Percentiles rank a stretch among this genome's conserved stretches.
phyloP scores from a whole-genome alignment of 768 basidiomycete species.

The Mycena albidolilacea region DNA sequence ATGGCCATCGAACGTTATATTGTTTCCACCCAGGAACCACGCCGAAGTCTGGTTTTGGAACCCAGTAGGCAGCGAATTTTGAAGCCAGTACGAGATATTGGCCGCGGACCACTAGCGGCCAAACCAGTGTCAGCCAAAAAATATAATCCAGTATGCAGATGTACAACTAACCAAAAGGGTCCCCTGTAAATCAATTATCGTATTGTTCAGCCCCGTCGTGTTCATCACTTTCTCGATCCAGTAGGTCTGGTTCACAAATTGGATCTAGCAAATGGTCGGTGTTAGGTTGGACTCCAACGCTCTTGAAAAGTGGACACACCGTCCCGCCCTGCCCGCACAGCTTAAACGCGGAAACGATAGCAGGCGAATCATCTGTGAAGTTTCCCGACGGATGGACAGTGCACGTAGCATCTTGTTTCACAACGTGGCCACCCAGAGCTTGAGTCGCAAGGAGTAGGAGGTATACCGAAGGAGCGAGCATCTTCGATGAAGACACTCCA shows the following conservation, averaged over 20 bases:
- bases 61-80: slow-evolving; percentile 49
- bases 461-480: not conserved
- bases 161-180: slow-evolving; percentile 29
- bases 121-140: not conserved
- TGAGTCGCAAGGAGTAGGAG: slow-evolving; percentile 4
- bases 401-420: not conserved
- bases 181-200: slow-evolving; percentile 51
- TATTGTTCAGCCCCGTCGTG: slow-evolving; percentile 51
- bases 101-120: slow-evolving; percentile 46
- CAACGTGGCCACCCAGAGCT: not conserved
- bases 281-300: not conserved
- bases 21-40: slow-evolving; percentile 54
- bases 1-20: slow-evolving; percentile 48
- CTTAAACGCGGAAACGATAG: not conserved
- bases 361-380: not conserved
- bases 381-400: not conserved
- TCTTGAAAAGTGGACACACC: not conserved
- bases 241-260: slow-evolving; percentile 51
- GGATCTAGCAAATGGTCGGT: slow-evolving; percentile 36
- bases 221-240: slow-evolving; percentile 51
- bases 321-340: not conserved
- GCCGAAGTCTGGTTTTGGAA: slow-evolving; percentile 56
- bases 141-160: not conserved
- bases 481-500: not conserved
- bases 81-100: slow-evolving; percentile 56